Evolutionary conservation across 2,329 filamentous ascomycete species (phyloP), one percentile per base, ranked within the genome.

Genomic region (Cercospora citrullina): DNA sequence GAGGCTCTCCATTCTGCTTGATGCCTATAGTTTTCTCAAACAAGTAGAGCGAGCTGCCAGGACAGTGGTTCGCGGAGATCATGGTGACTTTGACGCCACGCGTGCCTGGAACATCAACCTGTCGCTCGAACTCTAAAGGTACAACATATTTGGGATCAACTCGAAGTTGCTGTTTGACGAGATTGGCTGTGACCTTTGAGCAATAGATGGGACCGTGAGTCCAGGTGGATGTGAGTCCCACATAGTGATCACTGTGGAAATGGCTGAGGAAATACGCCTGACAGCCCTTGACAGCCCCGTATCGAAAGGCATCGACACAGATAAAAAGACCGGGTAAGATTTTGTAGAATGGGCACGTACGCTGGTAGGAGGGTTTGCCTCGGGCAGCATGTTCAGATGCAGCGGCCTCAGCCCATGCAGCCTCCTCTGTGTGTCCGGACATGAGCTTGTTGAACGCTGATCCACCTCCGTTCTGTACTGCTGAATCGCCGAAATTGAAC

Each of bases 281-380:
- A 78, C 94, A 97, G 0, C 93, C 94, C 76, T 96, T 87, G 0
- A 99, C 92, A 4, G 94, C 93, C 2, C 95, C 95, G 76, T 98
- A 99, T 21, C 94, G 89, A 76, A 99, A 97, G 0, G 95, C 95
- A 79, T 99, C 95, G 0, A 99, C 95, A 67, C 93, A 96, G 63
- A 98, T 96, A 71, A 87, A 92, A 75, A 97, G 91, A 0, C 93
- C 93, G 0, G 94, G 94, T 81, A 99, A 90, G 71, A 98, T 97
- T 80, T 99, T 99, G 83, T 99, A 99, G 75, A 99, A 99, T 0
- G 95, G 95, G 76, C 95, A 99, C 0, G 93, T 97, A 60, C 95
- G 88, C 75, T 94, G 87, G 75, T 94, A 95, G 0, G 94, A 90
- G 18, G 91, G 92, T 76, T 93, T 95, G 23, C 95, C 94, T 48